Base-by-base conservation (phyloP, 1,284 basidiomycete genomes). In the Microbotryomycetes sp. region DNA sequence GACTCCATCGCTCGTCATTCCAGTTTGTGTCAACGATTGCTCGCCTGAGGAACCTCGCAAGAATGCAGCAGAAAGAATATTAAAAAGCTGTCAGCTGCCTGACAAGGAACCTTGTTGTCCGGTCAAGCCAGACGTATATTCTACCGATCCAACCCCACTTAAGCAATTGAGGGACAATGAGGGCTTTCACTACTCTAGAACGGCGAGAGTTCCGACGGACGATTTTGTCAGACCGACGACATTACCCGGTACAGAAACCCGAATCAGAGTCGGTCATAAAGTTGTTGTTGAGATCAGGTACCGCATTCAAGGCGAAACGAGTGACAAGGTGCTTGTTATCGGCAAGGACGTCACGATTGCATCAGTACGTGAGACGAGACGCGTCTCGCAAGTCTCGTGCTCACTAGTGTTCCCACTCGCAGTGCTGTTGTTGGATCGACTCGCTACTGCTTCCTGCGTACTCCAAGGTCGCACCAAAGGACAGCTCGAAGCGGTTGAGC, bases 201-300 rank as follows among this genome's bases (percentile, higher is more conserved):
- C 62, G 18, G 51, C 54, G 47, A 57, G 67, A 3, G 57, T 61
- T 1, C 64, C 67, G 21, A 24, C 50, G 41, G 67, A 68, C 54
- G 64, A 68, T 31, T 30, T 54, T n/a, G 61, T 66, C 2, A 31
- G 67, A 3, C 56, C 67, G 5, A 54, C 61, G 7, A 66, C 67
- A 6, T 60, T 68, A 4, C 53, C 56, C 0, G 60, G 49, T 1
- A 48, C 58, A 2, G 52, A 60, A 1, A 57, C 57, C n/a, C 45
- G n/a, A 46, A 68, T 68, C 13, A 21, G 60, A 7, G 67, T 64
- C 0, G 15, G 28, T 16, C 64, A 68, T 30, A 31, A 18, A 23
- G 26, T 66, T 3, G 28, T 24, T 18, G 57, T 64, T 35, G 64
- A 68, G 35, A 35, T 68, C 2, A 5, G 53, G 11, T 68, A 66